Base-by-base conservation (phyloP, 306 rosid genomes). In the Prunus dulcis region DNA sequence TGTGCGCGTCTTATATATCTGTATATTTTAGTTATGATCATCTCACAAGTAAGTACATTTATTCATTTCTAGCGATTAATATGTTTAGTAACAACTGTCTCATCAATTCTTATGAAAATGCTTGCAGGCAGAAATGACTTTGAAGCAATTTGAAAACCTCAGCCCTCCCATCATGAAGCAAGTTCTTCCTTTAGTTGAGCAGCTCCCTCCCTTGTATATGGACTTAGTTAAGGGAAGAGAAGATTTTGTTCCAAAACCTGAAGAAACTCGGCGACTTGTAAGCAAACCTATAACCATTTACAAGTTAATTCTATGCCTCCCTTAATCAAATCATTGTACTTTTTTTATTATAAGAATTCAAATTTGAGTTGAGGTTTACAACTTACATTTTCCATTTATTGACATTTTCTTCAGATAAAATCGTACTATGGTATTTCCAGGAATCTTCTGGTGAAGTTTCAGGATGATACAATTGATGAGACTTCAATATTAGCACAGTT, bases 161-260 rank as follows among this genome's bases (percentile, higher is more conserved):
- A 88, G 97, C 89, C 97, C 98, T 78, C 91, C 97, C 73, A 85
- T 95, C 76, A 80, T 95, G 97, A 95, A 92, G 90, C 98, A 95
- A 89, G 96, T 89, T 85, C 86, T 92, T 83, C 98, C 98, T 79
- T 84, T 95, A 74, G 92, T 95, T 79, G 97, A 90, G 91, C 98
- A 95, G 82, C 93, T 95, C 57, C 97, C 96, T 73, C 98, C 97
- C 53, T 75, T 95, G 90, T 95, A 95, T 86, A 89, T 87, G 97
- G 97, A 95, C 68, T 84, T 95, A 78, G 90, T 86, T 62, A 89
- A 89, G 65, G 97, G 97, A 86, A 87, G 91, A 82, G 97, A 92
- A 79, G 93, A 95, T 63, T 92, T 95, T 72, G 81, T 43, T 72
- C 98, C 98, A 71, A 92, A 87, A 83, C 98, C 97, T 6, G 97